These are phyloP conservation scores for Tilletia horrida DNA, from an alignment of 1,284 basidiomycete species.

Conservation along the genomic window DNA sequence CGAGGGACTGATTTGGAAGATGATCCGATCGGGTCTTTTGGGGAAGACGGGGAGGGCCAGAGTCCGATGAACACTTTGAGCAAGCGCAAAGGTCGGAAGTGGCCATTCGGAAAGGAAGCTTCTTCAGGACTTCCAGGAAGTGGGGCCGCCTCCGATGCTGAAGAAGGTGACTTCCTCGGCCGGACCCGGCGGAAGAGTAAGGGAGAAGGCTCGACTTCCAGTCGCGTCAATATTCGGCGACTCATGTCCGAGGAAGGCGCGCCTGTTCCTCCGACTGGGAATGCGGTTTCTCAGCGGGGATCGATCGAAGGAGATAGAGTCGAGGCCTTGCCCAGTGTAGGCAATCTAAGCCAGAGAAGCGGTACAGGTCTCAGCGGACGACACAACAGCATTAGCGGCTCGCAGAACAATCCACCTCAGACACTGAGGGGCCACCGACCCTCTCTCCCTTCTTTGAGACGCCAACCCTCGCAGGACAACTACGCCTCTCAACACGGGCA, in stretches of 20 bases:
- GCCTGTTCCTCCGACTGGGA: background rate
- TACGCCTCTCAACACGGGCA: background rate
- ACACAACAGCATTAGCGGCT: constrained; percentile 11
- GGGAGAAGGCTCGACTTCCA: background rate
- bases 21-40: background rate
- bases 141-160: background rate
- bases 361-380: constrained; percentile 5
- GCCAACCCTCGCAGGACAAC: constrained; percentile 1
- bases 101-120: constrained; percentile 1
- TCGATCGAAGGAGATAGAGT: background rate
- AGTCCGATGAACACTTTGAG: background rate
- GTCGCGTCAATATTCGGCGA: background rate
- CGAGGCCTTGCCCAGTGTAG: constrained; percentile 10
- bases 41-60: background rate
- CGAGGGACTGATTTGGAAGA: constrained; percentile 1
- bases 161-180: constrained; percentile 4
- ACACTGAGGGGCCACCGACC: constrained; percentile 2
- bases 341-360: background rate
- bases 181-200: constrained; percentile 6
- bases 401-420: background rate
- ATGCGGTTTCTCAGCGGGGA: background rate
- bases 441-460: background rate
- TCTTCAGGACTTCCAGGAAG: background rate
- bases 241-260: background rate
- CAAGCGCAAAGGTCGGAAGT: constrained; percentile 1